phyloP scores from a whole-genome alignment of 129 eudicot species.

The Arctium minus region DNA sequence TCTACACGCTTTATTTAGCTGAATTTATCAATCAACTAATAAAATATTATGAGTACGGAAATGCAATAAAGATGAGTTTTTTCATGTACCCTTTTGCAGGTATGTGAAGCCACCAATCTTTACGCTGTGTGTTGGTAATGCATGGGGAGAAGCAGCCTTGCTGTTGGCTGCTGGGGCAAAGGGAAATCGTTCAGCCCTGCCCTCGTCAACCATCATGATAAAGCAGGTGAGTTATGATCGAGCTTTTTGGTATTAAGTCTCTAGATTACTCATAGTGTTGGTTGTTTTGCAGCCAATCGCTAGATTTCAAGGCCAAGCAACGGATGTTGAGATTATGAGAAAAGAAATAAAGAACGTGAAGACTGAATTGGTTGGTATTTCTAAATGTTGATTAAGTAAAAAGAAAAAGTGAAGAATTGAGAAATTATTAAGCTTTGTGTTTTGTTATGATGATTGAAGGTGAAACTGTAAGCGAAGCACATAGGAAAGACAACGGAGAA shows the following conservation, averaged over 20 bases:
- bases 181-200: conserved; percentile 96
- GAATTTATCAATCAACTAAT: not conserved
- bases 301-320: conserved; percentile 82
- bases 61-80: not conserved
- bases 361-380: conserved; percentile 56
- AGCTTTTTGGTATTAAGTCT: not conserved
- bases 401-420: not conserved
- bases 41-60: not conserved
- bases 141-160: conserved; percentile 99
- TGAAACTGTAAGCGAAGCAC: conserved; percentile 59
- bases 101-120: conserved; percentile 75
- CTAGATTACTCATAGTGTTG: not conserved
- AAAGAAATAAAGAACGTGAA: conserved; percentile 64
- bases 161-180: conserved; percentile 90
- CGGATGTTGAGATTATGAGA: conserved; percentile 79
- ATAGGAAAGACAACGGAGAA: conserved; percentile 68
- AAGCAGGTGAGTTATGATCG: conserved; percentile 51
- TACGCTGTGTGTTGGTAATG: conserved; percentile 93
- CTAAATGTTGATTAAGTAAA: not conserved
- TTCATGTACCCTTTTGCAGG: conserved; percentile 31
- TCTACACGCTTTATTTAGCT: not conserved
- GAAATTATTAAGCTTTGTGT: not conserved
- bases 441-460: conserved; percentile 40
- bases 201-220: conserved; percentile 91
- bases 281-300: conserved; percentile 78